A percentile compares a stretch with the other conserved stretches of the same genome.
Conservation (phyloP, 805 yeast species). For the Hagleromyces aurorensis region DNA sequence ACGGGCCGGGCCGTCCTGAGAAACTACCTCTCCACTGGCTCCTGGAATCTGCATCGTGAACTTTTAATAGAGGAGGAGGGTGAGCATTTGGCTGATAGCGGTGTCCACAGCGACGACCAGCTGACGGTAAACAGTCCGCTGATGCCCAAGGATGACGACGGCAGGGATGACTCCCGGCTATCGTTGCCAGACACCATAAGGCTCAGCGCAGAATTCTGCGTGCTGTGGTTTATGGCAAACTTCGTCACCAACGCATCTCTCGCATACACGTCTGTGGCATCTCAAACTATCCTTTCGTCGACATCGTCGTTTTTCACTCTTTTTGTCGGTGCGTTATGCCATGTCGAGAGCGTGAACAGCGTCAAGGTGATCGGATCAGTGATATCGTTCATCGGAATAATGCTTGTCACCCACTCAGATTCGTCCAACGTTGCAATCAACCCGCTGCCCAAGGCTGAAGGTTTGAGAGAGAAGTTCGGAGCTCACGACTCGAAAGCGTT, state of each 20-base stretch:
- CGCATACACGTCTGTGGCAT: conserved; percentile 84
- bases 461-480: conserved; percentile 7
- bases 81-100: conserved; percentile 3
- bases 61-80: conserved; percentile 29
- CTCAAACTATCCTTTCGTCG: conserved; percentile 87
- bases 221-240: conserved; percentile 87
- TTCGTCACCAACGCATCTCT: conserved; percentile 82
- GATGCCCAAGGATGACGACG: conserved; percentile 11
- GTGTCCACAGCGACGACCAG: conserved; percentile 1
- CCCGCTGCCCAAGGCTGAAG: conserved; percentile 4
- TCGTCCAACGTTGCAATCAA: conserved; percentile 18
- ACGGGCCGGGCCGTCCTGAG: conserved; percentile 29
- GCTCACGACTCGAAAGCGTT: conserved; percentile 13
- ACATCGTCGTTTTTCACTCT: conserved; percentile 92
- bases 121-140: conserved; percentile 8
- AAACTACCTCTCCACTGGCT: conserved; percentile 27
- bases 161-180: conserved; percentile 10
- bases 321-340: conserved; percentile 63
- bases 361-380: conserved; percentile 63
- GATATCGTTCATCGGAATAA: conserved; percentile 69
- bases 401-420: conserved; percentile 70
- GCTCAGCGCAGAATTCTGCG: conserved; percentile 72
- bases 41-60: conserved; percentile 22
- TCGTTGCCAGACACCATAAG: conserved; percentile 55
- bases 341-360: conserved; percentile 59